Evolutionary conservation across 2,329 filamentous ascomycete species (phyloP).

Genomic region (Xylaria sp.): DNA sequence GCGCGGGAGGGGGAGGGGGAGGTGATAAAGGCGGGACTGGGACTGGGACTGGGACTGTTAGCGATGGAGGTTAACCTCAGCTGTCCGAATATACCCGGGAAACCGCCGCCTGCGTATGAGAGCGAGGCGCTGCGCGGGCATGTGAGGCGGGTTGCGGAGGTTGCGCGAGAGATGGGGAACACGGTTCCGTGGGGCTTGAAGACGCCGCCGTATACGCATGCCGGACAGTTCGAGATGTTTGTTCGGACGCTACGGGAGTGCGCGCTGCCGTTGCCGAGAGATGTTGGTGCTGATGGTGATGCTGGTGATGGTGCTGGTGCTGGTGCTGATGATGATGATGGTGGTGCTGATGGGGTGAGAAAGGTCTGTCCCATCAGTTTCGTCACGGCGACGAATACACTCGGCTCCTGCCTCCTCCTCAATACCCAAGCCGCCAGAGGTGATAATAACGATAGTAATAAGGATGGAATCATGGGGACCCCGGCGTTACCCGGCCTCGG

Average conservation of each 20-base stretch:
- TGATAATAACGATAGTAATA: conserved; percentile 24
- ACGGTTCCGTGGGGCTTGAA: conserved; percentile 71
- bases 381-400: conserved; percentile 79
- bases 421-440: conserved; percentile 26
- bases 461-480: neutral
- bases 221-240: conserved; percentile 70
- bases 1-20: conserved; percentile 44
- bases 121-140: conserved; percentile 63
- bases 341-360: conserved; percentile 16
- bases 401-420: conserved; percentile 75
- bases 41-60: no score
- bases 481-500: conserved; percentile 60
- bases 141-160: conserved; percentile 52
- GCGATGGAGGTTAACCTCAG: conserved; percentile 82
- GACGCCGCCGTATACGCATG: conserved; percentile 79
- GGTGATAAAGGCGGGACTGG: conserved; percentile 61
- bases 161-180: conserved; percentile 30
- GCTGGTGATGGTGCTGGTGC: neutral
- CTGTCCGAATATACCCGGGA: conserved; percentile 77
- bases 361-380: conserved; percentile 66
- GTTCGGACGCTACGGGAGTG: conserved; percentile 58
- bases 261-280: neutral
- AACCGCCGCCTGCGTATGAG: conserved; percentile 78
- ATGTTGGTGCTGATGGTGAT: neutral
- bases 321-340: neutral